phyloP scores from a whole-genome alignment of 2,329 filamentous ascomycete genomes.

The Alternaria panax region DNA sequence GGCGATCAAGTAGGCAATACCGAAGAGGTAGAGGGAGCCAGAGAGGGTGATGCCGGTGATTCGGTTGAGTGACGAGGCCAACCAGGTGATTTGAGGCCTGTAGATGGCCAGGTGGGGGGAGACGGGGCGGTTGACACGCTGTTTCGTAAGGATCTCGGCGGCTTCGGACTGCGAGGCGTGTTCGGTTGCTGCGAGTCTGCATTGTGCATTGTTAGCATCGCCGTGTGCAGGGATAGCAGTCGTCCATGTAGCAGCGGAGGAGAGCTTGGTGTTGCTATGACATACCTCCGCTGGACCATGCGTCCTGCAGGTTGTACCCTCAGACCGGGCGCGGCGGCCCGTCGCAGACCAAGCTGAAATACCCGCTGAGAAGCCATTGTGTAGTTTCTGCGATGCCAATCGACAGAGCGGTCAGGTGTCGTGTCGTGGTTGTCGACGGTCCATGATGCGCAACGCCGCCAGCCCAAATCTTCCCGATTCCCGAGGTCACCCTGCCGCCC shows the following conservation, averaged over 20 bases:
- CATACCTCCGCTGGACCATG: constrained; percentile 59
- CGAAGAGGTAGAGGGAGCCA: constrained; percentile 80
- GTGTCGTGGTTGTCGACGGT: constrained; percentile 42
- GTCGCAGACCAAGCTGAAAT: constrained; percentile 54
- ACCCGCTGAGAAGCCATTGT: constrained; percentile 56
- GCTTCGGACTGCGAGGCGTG: constrained; percentile 64
- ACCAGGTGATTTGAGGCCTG: constrained; percentile 85
- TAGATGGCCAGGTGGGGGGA: constrained; percentile 88
- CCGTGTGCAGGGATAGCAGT: background rate
- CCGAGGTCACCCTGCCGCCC: constrained; percentile 34
- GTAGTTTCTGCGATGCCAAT: constrained; percentile 16
- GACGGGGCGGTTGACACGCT: constrained; percentile 82
- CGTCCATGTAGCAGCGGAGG: background rate
- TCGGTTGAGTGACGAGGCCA: constrained; percentile 77
- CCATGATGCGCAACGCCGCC: constrained; percentile 11
- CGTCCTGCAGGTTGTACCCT: constrained; percentile 49
- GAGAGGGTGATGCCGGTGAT: constrained; percentile 80
- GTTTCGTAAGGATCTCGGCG: constrained; percentile 74
- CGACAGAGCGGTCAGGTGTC: constrained; percentile 27
- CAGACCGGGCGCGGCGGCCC: constrained; percentile 52
- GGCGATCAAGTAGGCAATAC: constrained; percentile 79
- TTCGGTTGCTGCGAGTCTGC: constrained; percentile 62
- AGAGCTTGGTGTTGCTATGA: constrained; percentile 23
- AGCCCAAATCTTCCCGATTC: constrained; percentile 33
- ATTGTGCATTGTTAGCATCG: constrained; percentile 17